A percentile compares a stretch with the other conserved stretches of the same genome.
Conservation (phyloP, 257 asterid genomes). For the Solanum chiquidenum region DNA sequence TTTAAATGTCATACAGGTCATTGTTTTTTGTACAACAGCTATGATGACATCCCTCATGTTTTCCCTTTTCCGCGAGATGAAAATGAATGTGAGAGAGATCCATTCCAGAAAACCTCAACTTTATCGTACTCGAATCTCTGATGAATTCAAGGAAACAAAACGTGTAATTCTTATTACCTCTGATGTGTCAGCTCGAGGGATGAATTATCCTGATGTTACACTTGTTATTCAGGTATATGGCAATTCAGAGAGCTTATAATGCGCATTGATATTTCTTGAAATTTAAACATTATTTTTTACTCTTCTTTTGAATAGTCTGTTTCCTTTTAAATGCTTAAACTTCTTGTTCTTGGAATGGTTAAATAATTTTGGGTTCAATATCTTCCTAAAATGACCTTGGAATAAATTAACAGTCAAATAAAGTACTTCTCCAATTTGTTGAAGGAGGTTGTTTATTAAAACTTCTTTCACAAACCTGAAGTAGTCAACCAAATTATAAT, state of each 20-base stretch:
- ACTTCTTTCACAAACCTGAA: neutral
- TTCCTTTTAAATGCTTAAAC: neutral
- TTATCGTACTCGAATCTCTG: constrained; percentile 63
- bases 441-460: neutral
- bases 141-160: constrained; percentile 77
- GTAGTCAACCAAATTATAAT: neutral
- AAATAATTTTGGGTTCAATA: neutral
- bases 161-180: constrained; percentile 60
- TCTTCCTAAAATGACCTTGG: neutral
- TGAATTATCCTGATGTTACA: constrained; percentile 89
- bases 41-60: constrained; percentile 77
- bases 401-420: neutral
- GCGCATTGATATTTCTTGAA: neutral
- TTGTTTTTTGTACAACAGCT: constrained; percentile 79
- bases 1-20: constrained; percentile 38
- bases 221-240: constrained; percentile 71
- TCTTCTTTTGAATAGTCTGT: neutral
- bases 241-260: neutral
- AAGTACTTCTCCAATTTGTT: neutral
- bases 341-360: neutral
- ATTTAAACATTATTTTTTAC: neutral
- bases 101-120: constrained; percentile 74
- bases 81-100: constrained; percentile 68
- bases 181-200: constrained; percentile 79
- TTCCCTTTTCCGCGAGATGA: constrained; percentile 70